Base-by-base conservation (phyloP, 2,329 filamentous ascomycete genomes). In the Nothophoma quercina region DNA sequence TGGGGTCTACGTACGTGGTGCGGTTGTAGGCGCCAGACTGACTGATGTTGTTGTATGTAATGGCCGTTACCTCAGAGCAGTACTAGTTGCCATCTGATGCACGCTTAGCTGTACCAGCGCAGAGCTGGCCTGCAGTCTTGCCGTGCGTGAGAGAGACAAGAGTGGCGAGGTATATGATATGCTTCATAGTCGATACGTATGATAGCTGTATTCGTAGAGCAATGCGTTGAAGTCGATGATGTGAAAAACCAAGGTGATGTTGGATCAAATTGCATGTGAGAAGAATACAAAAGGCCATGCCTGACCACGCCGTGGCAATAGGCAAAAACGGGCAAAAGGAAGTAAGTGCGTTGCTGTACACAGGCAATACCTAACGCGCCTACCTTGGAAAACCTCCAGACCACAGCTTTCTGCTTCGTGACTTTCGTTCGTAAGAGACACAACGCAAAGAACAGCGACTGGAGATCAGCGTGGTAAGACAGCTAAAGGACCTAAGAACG, bases 31-130 rank as follows among this genome's bases (percentile, higher is more conserved):
- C 77, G 30, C 88, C 88, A 34, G 79, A 62, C 40, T 78, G 77
- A 23, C 83, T 83, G 62, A 90, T 81, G 48, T 84, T 84, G 52
- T 75, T 74, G 73, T 91, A 92, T n/a, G 83, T 81, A 72, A 93
- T 87, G 40, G 85, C 83, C 51, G 82, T 75, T 51, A 91, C 86
- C 30, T 80, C 67, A 50, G 85, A 79, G 73, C 87, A 89, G 75
- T 87, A 90, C 77, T 75, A 87, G 73, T 90, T 90, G 55, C 84
- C 84, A 19, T 71, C 68, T 49, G 78, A 70, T 13, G 61, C 49
- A 6, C 46, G 72, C 53, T 51, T 55, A 13, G 69, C 69, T 13
- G 61, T 70, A 22, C 65, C 67, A n/a, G 60, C 45, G 49, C 73
- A 77, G 18, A 70, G 65, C 46, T 76, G 67, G 4, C 57, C 65